Percentiles rank a stretch among this genome's conserved stretches.
Evolutionary conservation across 192 early-diverging fungal genomes (phyloP).

Genomic region (Backusella psychrophila): DNA sequence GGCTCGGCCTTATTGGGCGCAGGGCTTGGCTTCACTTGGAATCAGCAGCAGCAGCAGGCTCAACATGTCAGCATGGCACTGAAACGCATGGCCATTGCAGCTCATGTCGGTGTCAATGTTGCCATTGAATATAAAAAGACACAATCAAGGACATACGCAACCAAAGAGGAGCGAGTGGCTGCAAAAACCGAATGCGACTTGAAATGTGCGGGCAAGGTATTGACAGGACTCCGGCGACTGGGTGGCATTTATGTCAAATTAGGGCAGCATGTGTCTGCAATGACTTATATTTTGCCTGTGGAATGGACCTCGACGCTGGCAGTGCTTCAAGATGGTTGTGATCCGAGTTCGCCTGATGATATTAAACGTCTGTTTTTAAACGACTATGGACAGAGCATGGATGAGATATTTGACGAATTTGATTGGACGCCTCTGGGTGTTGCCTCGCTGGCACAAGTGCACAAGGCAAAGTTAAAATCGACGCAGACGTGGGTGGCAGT

Average conservation of each 20-base stretch:
- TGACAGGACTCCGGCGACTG: slow-evolving; percentile 58
- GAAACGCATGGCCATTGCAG: slow-evolving; percentile 38
- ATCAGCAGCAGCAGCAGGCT: slow-evolving; percentile 20
- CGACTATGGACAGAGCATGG: slow-evolving; percentile 67
- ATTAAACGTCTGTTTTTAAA: slow-evolving; percentile 62
- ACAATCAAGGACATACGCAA: slow-evolving; percentile 19
- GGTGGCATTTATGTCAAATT: slow-evolving; percentile 92
- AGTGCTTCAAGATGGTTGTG: slow-evolving; percentile 81
- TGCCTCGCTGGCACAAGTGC: slow-evolving; percentile 92
- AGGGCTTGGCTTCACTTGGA: slow-evolving; percentile 4
- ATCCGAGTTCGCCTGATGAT: slow-evolving; percentile 69
- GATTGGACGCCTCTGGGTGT: slow-evolving; percentile 83
- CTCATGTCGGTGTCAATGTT: slow-evolving; percentile 36
- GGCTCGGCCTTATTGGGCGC: background rate
- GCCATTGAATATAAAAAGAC: slow-evolving; percentile 57
- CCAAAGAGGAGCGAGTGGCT: slow-evolving; percentile 27
- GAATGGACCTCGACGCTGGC: slow-evolving; percentile 88
- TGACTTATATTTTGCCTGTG: slow-evolving; percentile 79
- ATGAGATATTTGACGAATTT: slow-evolving; percentile 74
- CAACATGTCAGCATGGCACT: slow-evolving; percentile 34
- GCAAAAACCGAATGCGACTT: slow-evolving; percentile 57
- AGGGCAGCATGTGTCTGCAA: slow-evolving; percentile 78
- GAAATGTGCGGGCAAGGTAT: slow-evolving; percentile 61
- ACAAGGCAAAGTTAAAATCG: slow-evolving; percentile 64
- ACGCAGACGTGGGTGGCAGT: slow-evolving; percentile 80